Evolutionary conservation across 371 early-diverging fungal genomes (phyloP), one percentile per base, ranked within the genome.

Genomic region (Mortierella sp.): DNA sequence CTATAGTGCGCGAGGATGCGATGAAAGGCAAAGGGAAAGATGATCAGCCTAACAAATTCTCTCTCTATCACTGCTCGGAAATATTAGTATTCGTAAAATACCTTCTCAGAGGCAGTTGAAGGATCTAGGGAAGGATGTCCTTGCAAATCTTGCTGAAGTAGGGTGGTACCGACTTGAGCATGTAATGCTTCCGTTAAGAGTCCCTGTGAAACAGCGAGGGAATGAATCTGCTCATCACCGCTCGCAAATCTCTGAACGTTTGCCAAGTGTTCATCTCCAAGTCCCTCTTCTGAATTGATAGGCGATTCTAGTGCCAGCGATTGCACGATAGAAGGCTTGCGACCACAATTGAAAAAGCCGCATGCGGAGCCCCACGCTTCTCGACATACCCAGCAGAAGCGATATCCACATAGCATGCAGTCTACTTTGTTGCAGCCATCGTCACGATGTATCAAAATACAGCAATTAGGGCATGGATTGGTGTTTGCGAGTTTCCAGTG

Each of bases 401-500:
- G 76, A 77, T 86, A 84, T 1, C 93, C 93, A 75, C 94, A 94
- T 34, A 87, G 86, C 59, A 90, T 86, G 55, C 94, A 94, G 60
- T 93, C 93, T 0, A 94, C 91, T 75, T 93, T 92, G 72, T 93
- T 93, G 66, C 94, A 94, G 7, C 94, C 94, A 74, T 94, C 94
- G 51, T 94, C 94, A 19, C 94, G 76, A 47, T 92, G 89, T 43
- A 94, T 94, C 82, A 94, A 83, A 35, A 93, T 89, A 23, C 86
- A 90, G 73, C 94, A 94, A 42, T 87, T 87, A 5, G 94, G 94
- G 70, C 94, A 94, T 40, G 84, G 89, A 56, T 64, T 89, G 83
- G 93, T 89, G 86, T 76, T 84, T 72, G 40, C 86, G 12, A 47
- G 83, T 75, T 76, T 86, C 83, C 54, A 85, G 61, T 63, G 79